These are phyloP conservation scores for Diplodia mutila DNA, from an alignment of 2,329 filamentous ascomycete genomes.

Conservation along the genomic window DNA sequence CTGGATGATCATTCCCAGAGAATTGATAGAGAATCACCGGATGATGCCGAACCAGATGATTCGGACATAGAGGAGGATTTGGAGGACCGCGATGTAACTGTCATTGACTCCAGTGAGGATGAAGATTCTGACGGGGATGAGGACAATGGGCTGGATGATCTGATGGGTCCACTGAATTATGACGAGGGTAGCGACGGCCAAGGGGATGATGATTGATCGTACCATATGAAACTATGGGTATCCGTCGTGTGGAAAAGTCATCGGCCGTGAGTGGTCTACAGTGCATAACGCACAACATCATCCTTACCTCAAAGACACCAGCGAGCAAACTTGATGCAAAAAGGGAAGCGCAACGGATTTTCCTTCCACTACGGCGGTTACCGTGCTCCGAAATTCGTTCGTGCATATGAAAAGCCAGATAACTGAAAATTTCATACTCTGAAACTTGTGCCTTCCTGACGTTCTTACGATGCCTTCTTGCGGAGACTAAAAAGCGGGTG, in stretches of 20 bases:
- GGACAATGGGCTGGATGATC: constrained; percentile 14
- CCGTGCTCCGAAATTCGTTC: not conserved
- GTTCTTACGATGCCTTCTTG: not conserved
- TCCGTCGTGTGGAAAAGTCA: not conserved
- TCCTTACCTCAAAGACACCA: not conserved
- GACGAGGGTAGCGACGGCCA: not conserved
- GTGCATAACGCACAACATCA: not conserved
- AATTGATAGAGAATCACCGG: constrained; percentile 28
- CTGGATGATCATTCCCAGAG: not conserved
- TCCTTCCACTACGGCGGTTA: not conserved
- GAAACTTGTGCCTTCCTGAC: not conserved
- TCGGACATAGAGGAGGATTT: constrained; percentile 28
- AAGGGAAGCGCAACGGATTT: not conserved
- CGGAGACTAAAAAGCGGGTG: not conserved
- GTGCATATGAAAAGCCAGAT: not conserved
- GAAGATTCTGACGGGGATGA: constrained; percentile 14
- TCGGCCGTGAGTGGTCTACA: not conserved
- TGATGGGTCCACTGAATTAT: constrained; percentile 16
- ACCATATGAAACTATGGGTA: not conserved
- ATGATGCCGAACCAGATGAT: constrained; percentile 20
- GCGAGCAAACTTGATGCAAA: not conserved
- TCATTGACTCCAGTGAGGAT: constrained; percentile 7
- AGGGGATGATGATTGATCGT: constrained; percentile 10
- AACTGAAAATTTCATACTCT: not conserved
- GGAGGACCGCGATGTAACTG: constrained; percentile 20